These are phyloP conservation scores for Moesziomyces parantarcticus DNA, from an alignment of 1,284 basidiomycete species.

Conservation along the genomic window DNA sequence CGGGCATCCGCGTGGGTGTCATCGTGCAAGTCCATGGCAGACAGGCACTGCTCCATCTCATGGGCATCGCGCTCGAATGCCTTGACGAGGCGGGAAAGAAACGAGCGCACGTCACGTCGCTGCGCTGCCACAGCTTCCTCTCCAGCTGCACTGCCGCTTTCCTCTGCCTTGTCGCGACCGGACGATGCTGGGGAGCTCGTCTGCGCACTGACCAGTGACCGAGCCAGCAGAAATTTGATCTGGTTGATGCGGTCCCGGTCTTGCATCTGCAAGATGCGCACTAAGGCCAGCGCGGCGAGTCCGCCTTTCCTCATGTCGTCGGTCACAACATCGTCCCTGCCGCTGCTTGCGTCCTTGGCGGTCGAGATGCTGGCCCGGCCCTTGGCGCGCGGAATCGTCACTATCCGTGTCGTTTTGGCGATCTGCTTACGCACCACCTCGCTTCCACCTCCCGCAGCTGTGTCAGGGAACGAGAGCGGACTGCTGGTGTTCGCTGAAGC, in stretches of 20 bases:
- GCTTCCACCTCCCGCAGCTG: slow-evolving; percentile 11
- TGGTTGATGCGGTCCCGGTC: slow-evolving; percentile 32
- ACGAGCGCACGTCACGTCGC: slow-evolving; percentile 2
- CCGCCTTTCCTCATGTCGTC: slow-evolving; percentile 22
- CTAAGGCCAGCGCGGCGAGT: slow-evolving; percentile 18
- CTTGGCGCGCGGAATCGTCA: background rate
- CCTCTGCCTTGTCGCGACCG: background rate
- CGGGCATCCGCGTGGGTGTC: background rate
- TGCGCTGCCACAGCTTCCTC: background rate
- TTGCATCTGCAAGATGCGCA: slow-evolving; percentile 27
- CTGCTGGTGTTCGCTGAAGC: slow-evolving; percentile 3
- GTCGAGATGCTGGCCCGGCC: background rate
- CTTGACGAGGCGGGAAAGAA: slow-evolving; percentile 22
- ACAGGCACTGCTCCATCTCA: slow-evolving; percentile 23
- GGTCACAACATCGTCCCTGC: slow-evolving; percentile 6
- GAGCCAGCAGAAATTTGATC: slow-evolving; percentile 33
- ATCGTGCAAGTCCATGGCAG: slow-evolving; percentile 29
- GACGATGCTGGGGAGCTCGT: background rate
- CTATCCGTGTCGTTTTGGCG: slow-evolving; percentile 4
- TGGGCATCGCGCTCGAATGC: slow-evolving; percentile 21
- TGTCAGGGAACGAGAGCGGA: slow-evolving; percentile 11
- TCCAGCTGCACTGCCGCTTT: background rate
- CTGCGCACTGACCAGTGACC: slow-evolving; percentile 9
- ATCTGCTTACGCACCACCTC: slow-evolving; percentile 12
- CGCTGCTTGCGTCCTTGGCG: background rate